Evolutionary conservation across 768 basidiomycete genomes (phyloP), one percentile per base, ranked within the genome.

Genomic region (Rhizopogon vinicolor): DNA sequence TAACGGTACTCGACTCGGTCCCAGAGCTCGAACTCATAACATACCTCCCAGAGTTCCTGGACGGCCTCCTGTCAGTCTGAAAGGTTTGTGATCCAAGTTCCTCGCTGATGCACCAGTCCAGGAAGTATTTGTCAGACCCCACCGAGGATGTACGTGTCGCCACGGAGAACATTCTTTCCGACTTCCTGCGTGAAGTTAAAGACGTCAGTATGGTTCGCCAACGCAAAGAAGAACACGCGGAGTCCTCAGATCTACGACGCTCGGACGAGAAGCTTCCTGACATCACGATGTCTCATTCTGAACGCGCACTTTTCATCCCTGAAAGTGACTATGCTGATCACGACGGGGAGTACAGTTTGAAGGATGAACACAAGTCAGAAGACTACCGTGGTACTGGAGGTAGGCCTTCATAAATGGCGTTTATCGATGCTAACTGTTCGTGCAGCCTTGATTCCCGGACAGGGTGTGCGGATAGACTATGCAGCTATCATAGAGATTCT

Each of bases 1-100:
- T 98, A 56, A 91, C 83, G 42, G 91, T 97, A 4, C 80, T 99
- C 44, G 94, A 98, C 66, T 95, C 93, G 18, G 91, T 98, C 4
- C 97, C 97, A 10, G 97, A 99, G 65, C 76, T 99, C 52, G 96
- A 98, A 68, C 80, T 99, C 44, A 89, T 98, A 44, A 87, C 91
- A 28, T 97, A 91, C 72, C 81, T 99, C 35, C 97, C 97, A 1
- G 89, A 97, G 64, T 95, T 98, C 67, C 72, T 99, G 49, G 94
- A 98, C 58, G 95, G 94, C 2, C 80, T 99, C 41, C 66, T 99
- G 92, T 94, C 61, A 73, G 89, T 75, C 25, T 54, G 42, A 52
- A 37, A 37, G 14, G 53, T 40, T 31, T 29, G n/a, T 39, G 48
- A 37, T 43, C 44, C 42, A 43, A 46, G 50, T 41, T 52, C 44